Evolutionary conservation across 2,329 filamentous ascomycete species (phyloP), one percentile per base, ranked within the genome.

Genomic region (Zymoseptoria tritici): DNA sequence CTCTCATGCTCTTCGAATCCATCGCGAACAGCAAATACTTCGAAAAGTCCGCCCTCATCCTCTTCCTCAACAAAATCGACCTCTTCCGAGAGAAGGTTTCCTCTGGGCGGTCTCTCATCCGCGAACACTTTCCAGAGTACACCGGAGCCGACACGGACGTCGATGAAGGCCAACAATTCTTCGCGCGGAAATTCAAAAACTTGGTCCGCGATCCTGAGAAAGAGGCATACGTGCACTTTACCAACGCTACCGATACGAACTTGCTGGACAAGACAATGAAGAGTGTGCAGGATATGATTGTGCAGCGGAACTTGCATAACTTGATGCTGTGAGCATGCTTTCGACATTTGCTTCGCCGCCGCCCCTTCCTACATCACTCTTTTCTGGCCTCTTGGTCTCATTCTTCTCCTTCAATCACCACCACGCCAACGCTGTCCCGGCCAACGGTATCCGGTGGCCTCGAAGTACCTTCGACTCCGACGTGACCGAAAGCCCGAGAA

Each of bases 11-110:
- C 11, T 81, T 81, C 71, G 78, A 81, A 67, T 78, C 76, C 62
- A 80, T 81, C 64, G 78, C 77, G 20, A 81, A 80, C 64, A 79
- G 77, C 55, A 79, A 79, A 62, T 80, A 80, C 70, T 80, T 81
- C 61, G 77, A 79, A 59, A 78, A 77, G 62, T 78, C 78, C 16
- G 78, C 79, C 9, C 73, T 81, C 36, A 80, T 81, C 59, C 73
- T 81, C 55, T 80, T 81, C 71, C 73, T 81, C 52, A 81, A 80
- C 75, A 81, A 81, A 68, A 80, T 80, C 67, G 79, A 81, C 64
- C 69, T 80, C 9, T 81, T 81, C 74, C 72, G 75, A 56, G 78
- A 80, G 62, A 81, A 81, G 71, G 74, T 81, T 49, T 68, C 71
- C 13, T 71, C 75, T 46, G 77, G 77, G 56, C 74, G 76, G 67